phyloP scores from a whole-genome alignment of 1,139 yeast species.

The Geotrichum phurueaensis region DNA sequence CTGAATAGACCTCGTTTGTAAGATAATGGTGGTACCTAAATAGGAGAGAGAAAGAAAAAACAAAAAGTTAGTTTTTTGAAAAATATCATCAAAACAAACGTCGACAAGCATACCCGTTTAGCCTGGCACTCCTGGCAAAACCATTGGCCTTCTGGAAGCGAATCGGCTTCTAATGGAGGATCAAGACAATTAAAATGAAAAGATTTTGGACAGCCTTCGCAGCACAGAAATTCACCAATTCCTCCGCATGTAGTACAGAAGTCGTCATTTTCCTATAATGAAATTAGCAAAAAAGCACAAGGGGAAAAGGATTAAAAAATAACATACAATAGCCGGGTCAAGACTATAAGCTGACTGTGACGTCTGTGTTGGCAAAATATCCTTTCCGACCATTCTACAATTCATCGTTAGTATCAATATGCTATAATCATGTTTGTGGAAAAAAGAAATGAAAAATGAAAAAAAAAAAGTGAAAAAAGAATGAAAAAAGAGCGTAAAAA shows the following conservation, averaged over 20 bases:
- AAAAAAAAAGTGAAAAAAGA: not conserved
- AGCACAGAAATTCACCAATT: constrained; percentile 81
- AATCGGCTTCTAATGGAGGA: constrained; percentile 73
- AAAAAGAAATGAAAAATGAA: not conserved
- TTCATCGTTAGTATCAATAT: not conserved
- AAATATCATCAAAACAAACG: not conserved
- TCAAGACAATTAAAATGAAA: constrained; percentile 88
- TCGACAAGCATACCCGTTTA: constrained; percentile 20
- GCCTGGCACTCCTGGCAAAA: constrained; percentile 64
- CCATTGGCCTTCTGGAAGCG: constrained; percentile 87
- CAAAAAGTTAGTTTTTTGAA: not conserved
- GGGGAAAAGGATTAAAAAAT: not conserved
- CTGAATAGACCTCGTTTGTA: constrained; percentile 47
- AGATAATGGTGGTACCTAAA: constrained; percentile 34
- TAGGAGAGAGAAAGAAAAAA: not conserved
- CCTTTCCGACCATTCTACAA: not conserved
- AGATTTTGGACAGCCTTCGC: constrained; percentile 88
- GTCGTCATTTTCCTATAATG: constrained; percentile 58
- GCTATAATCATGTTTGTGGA: not conserved
- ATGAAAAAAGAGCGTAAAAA: no score
- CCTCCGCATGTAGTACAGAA: constrained; percentile 85
- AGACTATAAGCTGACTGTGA: not conserved
- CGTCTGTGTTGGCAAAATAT: not conserved
- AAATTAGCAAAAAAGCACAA: constrained; percentile 3
- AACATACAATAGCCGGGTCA: not conserved